A percentile compares a stretch with the other conserved stretches of the same genome.
phyloP scores from a whole-genome alignment of 345 rosid genomes.

The Citrus trifoliata region DNA sequence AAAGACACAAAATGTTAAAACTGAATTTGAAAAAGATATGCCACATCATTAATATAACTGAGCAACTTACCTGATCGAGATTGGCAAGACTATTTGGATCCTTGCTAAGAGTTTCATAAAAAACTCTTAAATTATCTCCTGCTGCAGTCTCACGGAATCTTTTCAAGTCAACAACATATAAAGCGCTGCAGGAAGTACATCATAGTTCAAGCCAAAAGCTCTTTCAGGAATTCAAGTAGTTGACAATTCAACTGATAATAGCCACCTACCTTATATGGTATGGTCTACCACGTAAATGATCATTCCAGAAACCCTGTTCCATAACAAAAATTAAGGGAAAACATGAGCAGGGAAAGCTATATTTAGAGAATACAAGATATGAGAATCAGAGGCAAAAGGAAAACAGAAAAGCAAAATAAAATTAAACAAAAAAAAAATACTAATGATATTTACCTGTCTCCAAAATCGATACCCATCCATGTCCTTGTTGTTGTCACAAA shows the following conservation, averaged over 20 bases:
- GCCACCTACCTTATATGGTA: slow-evolving; percentile 88
- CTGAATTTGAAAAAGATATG: neutral
- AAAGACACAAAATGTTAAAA: neutral
- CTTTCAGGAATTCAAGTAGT: neutral
- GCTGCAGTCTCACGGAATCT: slow-evolving; percentile 97
- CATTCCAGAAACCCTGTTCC: slow-evolving; percentile 96
- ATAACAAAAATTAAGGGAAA: neutral
- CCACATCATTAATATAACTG: neutral
- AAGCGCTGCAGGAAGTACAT: slow-evolving; percentile 58
- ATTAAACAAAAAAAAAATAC: neutral
- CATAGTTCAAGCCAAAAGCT: slow-evolving; percentile 21
- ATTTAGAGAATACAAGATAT: neutral
- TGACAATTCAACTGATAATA: slow-evolving; percentile 7
- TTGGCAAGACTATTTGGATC: slow-evolving; percentile 98
- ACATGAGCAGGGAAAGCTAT: slow-evolving; percentile 11
- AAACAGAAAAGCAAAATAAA: neutral
- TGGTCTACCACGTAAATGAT: slow-evolving; percentile 85
- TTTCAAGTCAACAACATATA: slow-evolving; percentile 90
- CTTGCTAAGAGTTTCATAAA: slow-evolving; percentile 98
- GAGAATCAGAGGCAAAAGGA: neutral
- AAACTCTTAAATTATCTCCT: slow-evolving; percentile 93
- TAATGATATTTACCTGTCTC: slow-evolving; percentile 62
- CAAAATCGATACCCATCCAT: slow-evolving; percentile 99
- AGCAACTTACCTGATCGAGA: slow-evolving; percentile 73
- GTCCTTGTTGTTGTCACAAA: slow-evolving; percentile 94